Evolutionary conservation across 192 early-diverging fungal genomes (phyloP), one percentile per base, ranked within the genome.

Genomic region (Lobosporangium transversale): DNA sequence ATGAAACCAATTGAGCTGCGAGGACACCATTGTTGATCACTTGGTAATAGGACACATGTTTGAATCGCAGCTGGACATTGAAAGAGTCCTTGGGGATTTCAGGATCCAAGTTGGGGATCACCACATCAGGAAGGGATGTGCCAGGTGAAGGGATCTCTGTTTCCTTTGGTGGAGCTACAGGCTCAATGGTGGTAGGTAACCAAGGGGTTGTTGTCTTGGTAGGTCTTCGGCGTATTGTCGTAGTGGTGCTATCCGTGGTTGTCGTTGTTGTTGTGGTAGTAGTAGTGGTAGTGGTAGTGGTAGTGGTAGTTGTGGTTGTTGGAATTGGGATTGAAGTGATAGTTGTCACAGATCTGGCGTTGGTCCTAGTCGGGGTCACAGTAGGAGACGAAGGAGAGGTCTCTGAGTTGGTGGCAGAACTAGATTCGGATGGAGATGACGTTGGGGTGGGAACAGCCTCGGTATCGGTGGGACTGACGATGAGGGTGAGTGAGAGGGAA

Each of bases 21-120:
- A 76, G 51, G 4, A 76, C 53, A 5, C 73, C 73, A 37, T 67
- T 76, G 30, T 76, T 26, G 24, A 76, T 76, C 17, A 76, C 73
- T 43, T 76, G 73, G 59, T 54, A 61, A 32, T 76, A 76, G 5
- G 73, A 76, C 20, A 76, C 73, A n/a, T 62, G 73, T 40, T 76
- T 26, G 17, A 67, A 52, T 27, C 73, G 51, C 52, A 76, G 4
- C 2, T 62, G 65, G 7, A 76, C 53, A 18, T 76, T 76, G 37
- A 76, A 67, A 10, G 73, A 76, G 36, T 64, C 47, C 21, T 17
- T 20, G 10, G 64, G 64, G 24, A 76, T 56, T 3, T 66, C 30
- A 3, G 73, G 73, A 10, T 67, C 0, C 37, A 76, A 10, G 50
- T 67, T 52, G 12, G 73, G 73, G 53, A 76, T 67, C 4, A 76